Evolutionary conservation across 75 land plant species (phyloP).

Genomic region (Sequoia sempervirens): DNA sequence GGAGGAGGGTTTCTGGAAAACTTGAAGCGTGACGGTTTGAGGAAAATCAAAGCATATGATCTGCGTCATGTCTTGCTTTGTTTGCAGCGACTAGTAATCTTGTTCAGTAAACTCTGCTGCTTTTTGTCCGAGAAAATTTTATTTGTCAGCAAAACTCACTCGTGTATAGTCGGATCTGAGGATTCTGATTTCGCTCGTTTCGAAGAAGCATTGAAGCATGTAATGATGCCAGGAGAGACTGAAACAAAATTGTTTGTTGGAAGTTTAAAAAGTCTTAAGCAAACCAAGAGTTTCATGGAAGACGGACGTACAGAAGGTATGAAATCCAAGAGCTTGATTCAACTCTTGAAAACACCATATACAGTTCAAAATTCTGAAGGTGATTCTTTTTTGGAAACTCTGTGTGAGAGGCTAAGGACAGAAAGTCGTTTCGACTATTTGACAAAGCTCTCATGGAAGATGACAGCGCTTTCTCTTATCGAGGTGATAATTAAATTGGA

Average conservation of each 20-base stretch:
- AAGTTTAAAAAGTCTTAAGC: not conserved
- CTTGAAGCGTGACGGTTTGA: too few species aligned
- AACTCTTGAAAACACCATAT: not conserved
- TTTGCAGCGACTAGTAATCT: not conserved
- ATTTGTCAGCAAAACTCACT: not conserved
- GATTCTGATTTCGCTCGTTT: not conserved
- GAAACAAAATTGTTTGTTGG: not conserved
- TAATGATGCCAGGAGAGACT: not conserved
- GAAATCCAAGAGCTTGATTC: not conserved
- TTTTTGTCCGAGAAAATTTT: not conserved
- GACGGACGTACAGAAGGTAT: not conserved
- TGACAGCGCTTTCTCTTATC: not conserved
- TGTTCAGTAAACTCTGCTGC: not conserved
- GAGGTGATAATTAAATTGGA: not conserved
- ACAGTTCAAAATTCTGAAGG: not conserved
- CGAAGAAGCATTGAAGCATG: not conserved
- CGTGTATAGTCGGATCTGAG: fast-evolving
- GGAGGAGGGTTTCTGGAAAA: not conserved
- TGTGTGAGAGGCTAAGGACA: not conserved
- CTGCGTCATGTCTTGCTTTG: not conserved
- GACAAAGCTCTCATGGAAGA: not conserved
- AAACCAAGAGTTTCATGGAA: not conserved
- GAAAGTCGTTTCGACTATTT: not conserved
- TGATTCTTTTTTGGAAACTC: not conserved
- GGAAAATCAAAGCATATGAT: too few species aligned